A percentile compares a stretch with the other conserved stretches of the same genome.
Conservation (phyloP, 352 stramenopile genomes). For the Phytophthora pini region DNA sequence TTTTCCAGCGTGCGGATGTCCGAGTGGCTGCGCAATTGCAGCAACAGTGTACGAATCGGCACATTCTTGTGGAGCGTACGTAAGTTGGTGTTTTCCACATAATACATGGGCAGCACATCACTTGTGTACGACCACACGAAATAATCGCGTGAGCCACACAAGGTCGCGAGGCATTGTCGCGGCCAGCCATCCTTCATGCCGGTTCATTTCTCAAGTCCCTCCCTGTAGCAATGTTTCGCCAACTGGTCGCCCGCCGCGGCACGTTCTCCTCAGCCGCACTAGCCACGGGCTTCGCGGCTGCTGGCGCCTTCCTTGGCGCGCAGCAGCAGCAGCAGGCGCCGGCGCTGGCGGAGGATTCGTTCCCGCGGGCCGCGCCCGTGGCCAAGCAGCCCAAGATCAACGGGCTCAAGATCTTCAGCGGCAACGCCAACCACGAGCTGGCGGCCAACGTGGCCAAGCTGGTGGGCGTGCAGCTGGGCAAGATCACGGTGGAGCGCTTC, state of each 20-base stretch:
- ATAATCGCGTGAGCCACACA: conserved; percentile 1
- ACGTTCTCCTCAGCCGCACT: conserved; percentile 54
- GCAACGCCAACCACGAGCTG: conserved; percentile 97
- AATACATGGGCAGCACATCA: neutral
- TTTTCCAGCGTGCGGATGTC: neutral
- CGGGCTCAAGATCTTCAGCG: conserved; percentile 97
- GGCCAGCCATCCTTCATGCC: conserved; percentile 14
- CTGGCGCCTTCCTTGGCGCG: conserved; percentile 52
- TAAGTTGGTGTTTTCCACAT: neutral
- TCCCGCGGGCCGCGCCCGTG: conserved; percentile 62
- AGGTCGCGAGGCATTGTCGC: neutral
- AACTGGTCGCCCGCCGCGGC: conserved; percentile 63
- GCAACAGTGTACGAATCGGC: too few relatives aligned
- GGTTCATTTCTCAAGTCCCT: conserved; percentile 30
- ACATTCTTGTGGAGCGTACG: too few relatives aligned
- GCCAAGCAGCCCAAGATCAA: conserved; percentile 92
- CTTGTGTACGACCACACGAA: neutral
- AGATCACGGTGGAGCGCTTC: conserved; percentile 98
- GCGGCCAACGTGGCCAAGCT: conserved; percentile 97
- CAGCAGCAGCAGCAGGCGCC: conserved; percentile 30
- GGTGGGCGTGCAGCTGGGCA: conserved; percentile 97
- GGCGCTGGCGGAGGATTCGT: conserved; percentile 60
- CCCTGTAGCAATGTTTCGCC: conserved; percentile 67
- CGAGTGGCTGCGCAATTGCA: conserved; percentile 1
- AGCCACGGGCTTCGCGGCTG: conserved; percentile 54